Conservation (phyloP, 2,329 filamentous ascomycete species). For the Stagonosporopsis chrysanthemi region DNA sequence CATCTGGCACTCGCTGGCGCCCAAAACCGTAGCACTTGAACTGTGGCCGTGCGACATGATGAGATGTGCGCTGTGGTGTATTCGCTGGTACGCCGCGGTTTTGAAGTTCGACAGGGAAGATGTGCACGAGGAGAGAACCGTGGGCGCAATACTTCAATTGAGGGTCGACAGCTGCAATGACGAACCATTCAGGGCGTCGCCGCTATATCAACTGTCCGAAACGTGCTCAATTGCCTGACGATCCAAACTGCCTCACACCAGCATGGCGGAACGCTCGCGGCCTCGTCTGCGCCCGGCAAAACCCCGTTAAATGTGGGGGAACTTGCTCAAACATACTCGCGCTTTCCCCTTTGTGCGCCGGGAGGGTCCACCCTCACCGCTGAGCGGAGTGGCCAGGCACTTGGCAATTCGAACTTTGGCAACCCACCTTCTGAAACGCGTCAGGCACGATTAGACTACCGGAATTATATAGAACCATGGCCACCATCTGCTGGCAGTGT, state of each 20-base stretch:
- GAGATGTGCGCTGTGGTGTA: slow-evolving; percentile 1
- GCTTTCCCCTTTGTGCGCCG: slow-evolving; percentile 14
- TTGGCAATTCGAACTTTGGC: slow-evolving; percentile 26
- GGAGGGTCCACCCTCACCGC: slow-evolving; percentile 13
- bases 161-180: background rate
- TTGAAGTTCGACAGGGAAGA: background rate
- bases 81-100: slow-evolving; percentile 6
- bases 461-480: slow-evolving; percentile 25
- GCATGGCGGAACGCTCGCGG: slow-evolving; percentile 9
- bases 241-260: slow-evolving; percentile 17
- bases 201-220: slow-evolving; percentile 22
- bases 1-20: slow-evolving; percentile 48
- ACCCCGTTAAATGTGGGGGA: slow-evolving; percentile 35
- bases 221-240: slow-evolving; percentile 11
- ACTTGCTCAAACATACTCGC: slow-evolving; percentile 44
- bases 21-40: slow-evolving; percentile 20
- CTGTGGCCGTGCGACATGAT: slow-evolving; percentile 26
- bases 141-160: slow-evolving; percentile 1
- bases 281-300: slow-evolving; percentile 16
- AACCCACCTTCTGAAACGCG: slow-evolving; percentile 16
- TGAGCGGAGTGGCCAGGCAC: slow-evolving; percentile 23
- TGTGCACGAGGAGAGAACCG: background rate
- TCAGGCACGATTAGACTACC: slow-evolving; percentile 16
- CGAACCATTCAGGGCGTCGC: slow-evolving; percentile 5
- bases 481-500: background rate